Evolutionary conservation across 495 filamentous ascomycete genomes (phyloP).

Genomic region (Jackrogersella multiformis): DNA sequence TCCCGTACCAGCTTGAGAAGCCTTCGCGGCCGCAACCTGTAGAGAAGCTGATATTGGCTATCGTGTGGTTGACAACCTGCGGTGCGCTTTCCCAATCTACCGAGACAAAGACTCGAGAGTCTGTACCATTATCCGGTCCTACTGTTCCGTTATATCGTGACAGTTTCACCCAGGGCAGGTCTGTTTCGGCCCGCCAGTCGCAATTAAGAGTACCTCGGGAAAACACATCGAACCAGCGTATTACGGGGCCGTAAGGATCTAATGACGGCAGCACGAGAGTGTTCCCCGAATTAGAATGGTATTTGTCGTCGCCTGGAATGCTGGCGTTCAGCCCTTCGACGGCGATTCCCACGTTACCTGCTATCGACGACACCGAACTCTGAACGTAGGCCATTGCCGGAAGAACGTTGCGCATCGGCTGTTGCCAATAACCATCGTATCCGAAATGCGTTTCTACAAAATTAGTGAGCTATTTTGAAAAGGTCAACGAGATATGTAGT

Average conservation of each 20-base stretch:
- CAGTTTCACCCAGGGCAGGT: conserved; percentile 65
- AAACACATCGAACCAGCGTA: conserved; percentile 75
- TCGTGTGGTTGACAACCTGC: conserved; percentile 54
- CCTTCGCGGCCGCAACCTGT: conserved; percentile 65
- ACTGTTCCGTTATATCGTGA: conserved; percentile 65
- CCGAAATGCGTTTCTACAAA: conserved; percentile 61
- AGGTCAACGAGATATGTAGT: not conserved
- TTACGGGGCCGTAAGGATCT: conserved; percentile 68
- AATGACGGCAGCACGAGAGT: conserved; percentile 66
- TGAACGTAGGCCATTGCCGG: conserved; percentile 69
- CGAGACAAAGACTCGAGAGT: conserved; percentile 67
- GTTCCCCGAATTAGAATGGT: conserved; percentile 65
- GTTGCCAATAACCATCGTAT: conserved; percentile 69
- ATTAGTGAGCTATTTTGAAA: conserved; percentile 11
- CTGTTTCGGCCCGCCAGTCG: conserved; percentile 63
- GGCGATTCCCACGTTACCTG: conserved; percentile 71
- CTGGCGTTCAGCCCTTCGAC: conserved; percentile 72
- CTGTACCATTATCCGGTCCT: conserved; percentile 55
- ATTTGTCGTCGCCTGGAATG: conserved; percentile 72
- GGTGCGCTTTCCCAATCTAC: conserved; percentile 69
- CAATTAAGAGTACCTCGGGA: conserved; percentile 67
- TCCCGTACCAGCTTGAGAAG: conserved; percentile 49
- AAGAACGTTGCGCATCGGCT: conserved; percentile 74
- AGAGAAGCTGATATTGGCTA: conserved; percentile 64
- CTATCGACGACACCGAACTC: conserved; percentile 62